These are phyloP conservation scores for Glycine soja DNA, from an alignment of 306 rosid species.

Conservation along the genomic window DNA sequence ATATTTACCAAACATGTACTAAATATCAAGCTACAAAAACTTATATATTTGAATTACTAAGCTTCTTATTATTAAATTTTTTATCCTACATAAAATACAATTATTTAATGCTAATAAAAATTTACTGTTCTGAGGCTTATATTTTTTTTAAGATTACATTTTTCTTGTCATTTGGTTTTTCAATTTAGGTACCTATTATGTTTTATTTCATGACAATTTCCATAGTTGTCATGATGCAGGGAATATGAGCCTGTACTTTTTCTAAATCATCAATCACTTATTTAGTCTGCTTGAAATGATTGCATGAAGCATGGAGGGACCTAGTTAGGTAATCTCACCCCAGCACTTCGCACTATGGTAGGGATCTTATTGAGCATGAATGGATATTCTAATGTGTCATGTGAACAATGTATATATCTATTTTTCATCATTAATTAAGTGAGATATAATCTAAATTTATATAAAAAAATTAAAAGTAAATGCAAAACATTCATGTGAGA, in stretches of 20 bases:
- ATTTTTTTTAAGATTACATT: background rate
- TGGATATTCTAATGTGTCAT: background rate
- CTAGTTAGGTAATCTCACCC: slow-evolving; percentile 9
- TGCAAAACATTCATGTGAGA: too few species aligned
- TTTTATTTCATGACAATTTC: background rate
- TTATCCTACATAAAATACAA: too few species aligned
- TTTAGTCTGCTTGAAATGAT: slow-evolving; percentile 7
- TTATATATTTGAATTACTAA: too few species aligned
- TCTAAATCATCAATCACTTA: background rate
- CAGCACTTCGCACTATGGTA: slow-evolving; percentile 12
- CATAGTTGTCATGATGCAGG: background rate
- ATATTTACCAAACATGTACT: too few species aligned
- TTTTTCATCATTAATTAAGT: background rate
- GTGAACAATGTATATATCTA: background rate
- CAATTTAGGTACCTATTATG: background rate
- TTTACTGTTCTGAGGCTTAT: background rate
- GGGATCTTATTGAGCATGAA: background rate
- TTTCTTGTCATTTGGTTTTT: background rate
- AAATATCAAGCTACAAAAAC: too few species aligned
- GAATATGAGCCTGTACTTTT: background rate
- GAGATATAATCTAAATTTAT: background rate
- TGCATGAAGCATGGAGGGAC: slow-evolving; percentile 4
- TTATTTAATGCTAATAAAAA: too few species aligned
- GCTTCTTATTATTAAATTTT: too few species aligned
- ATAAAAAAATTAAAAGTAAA: too few species aligned